Conservation (phyloP, 2,329 filamentous ascomycete genomes). For the Diaporthe sp. region DNA sequence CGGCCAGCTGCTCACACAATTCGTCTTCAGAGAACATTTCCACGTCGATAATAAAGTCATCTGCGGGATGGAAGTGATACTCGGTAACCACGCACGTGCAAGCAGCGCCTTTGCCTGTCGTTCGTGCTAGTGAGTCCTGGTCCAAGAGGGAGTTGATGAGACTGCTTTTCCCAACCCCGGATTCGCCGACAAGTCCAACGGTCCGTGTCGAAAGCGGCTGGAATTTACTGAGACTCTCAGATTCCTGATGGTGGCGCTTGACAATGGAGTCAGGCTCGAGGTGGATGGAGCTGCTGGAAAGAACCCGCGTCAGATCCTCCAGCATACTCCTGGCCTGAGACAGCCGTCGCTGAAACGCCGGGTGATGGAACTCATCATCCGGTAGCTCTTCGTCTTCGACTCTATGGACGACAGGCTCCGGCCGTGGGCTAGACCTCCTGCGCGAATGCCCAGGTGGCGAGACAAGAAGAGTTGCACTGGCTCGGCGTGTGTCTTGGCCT, state of each 20-base stretch:
- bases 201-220: conserved; percentile 50
- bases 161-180: conserved; percentile 61
- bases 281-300: conserved; percentile 49
- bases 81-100: conserved; percentile 61
- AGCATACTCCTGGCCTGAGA: conserved; percentile 47
- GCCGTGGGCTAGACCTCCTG: neutral
- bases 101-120: conserved; percentile 56
- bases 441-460: neutral
- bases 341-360: conserved; percentile 48
- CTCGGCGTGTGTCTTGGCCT: neutral
- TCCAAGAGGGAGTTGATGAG: conserved; percentile 62
- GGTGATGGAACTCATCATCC: conserved; percentile 48
- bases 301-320: conserved; percentile 42
- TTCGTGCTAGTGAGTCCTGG: conserved; percentile 48
- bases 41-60: conserved; percentile 47
- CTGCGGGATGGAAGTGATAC: conserved; percentile 50
- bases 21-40: conserved; percentile 47
- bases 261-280: conserved; percentile 52
- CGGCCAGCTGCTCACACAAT: conserved; percentile 46
- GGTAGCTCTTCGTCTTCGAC: neutral
- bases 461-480: neutral
- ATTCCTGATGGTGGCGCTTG: conserved; percentile 45
- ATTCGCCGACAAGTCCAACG: conserved; percentile 60
- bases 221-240: conserved; percentile 48
- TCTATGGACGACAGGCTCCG: neutral